Evolutionary conservation across 2,329 filamentous ascomycete species (phyloP).

Genomic region (Sphaceloma murrayae): DNA sequence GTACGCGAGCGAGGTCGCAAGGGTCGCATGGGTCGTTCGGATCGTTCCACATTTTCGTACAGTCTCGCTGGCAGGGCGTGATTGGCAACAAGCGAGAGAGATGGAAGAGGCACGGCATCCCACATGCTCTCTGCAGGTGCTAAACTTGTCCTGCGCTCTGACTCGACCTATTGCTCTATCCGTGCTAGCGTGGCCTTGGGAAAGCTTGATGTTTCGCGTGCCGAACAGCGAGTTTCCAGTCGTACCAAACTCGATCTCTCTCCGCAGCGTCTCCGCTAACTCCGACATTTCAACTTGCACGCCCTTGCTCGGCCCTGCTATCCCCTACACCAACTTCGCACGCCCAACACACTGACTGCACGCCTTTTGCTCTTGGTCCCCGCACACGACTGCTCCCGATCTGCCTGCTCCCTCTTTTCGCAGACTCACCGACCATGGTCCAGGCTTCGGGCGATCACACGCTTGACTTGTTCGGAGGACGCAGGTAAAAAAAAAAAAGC

Average conservation of each 20-base stretch:
- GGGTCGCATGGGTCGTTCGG: no score
- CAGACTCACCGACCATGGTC: slow-evolving; percentile 10
- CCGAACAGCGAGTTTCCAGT: no score
- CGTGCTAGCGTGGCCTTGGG: neutral
- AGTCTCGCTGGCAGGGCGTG: slow-evolving; percentile 3
- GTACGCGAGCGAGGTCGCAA: slow-evolving; percentile 6
- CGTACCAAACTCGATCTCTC: no score
- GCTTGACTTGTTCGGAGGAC: slow-evolving; percentile 27
- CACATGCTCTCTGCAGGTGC: no score
- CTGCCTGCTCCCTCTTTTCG: no score
- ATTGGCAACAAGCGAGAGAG: slow-evolving; percentile 5
- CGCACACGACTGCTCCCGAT: slow-evolving; percentile 1
- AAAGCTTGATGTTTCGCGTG: no score
- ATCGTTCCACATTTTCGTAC: neutral
- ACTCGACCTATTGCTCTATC: no score
- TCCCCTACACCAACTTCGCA: neutral
- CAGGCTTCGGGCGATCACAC: slow-evolving; percentile 3
- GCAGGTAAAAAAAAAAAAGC: no score
- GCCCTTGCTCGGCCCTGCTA: neutral
- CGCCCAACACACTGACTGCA: neutral
- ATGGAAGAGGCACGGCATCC: slow-evolving; percentile 4
- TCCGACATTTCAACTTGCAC: neutral
- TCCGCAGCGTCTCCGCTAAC: neutral
- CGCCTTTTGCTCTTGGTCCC: neutral
- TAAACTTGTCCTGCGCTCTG: neutral